Evolutionary conservation across 805 yeast genomes (phyloP), one percentile per base, ranked within the genome.

Genomic region (Cyberlindnera xishuangbannaensis): DNA sequence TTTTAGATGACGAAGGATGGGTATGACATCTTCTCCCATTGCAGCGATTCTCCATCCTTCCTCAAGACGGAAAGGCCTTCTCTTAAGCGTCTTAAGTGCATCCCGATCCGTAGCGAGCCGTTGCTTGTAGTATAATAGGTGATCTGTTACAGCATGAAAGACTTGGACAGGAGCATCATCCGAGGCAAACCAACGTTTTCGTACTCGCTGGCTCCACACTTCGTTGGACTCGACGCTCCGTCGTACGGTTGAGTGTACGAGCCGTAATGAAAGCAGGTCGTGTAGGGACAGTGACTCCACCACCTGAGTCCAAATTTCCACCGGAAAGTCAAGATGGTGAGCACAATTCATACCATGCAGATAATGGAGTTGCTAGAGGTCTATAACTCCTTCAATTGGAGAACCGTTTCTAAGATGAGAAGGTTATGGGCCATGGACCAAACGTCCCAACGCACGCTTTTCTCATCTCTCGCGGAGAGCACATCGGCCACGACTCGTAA

Each of bases 321-420:
- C 30, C 27, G 47, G 45, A 23, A 41, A 40, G 25, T 39, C 45
- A 13, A 30, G 31, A n/a, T n/a, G n/a, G n/a, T n/a, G 38, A 7
- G 49, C 40, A 18, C 67, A 74, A 36, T 58, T 56, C 47, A 69
- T 45, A 21, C 69, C 61, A 24, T n/a, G 26, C 7, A 24, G 15
- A 20, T 9, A 12, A 20, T 12, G 11, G 23, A 12, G 9, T 9
- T 20, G 12, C 23, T 20, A 9, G 23, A 20, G 23, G 23, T 20
- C 23, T 12, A 9, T 20, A 20, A 20, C 23, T 12, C 12, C 23
- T 20, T n/a, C n/a, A n/a, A n/a, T n/a, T n/a, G n/a, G n/a, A n/a
- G n/a, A n/a, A n/a, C n/a, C n/a, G n/a, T n/a, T n/a, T n/a, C n/a
- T n/a, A n/a, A n/a, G n/a, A n/a, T n/a, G n/a, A n/a, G n/a, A n/a